phyloP scores from a whole-genome alignment of 257 asterid genomes.

The Handroanthus guayacan region DNA sequence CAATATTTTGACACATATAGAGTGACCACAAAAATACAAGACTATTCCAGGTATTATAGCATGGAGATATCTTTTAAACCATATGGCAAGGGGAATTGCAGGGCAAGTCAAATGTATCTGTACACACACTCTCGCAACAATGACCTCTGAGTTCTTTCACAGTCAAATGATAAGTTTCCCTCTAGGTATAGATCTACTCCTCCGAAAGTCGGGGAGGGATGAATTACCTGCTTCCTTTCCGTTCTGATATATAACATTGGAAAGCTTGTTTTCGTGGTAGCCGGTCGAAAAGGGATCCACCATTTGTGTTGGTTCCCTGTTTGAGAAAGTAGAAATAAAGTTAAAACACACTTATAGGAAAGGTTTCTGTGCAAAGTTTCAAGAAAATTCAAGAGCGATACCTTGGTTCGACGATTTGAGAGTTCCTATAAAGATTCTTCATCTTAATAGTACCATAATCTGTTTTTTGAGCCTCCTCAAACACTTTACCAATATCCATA shows the following conservation, averaged over 20 bases:
- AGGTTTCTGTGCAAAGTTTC: neutral
- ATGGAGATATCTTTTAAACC: slow-evolving; percentile 19
- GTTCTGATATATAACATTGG: slow-evolving; percentile 32
- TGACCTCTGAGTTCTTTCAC: slow-evolving; percentile 30
- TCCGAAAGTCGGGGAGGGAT: slow-evolving; percentile 50
- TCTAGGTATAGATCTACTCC: slow-evolving; percentile 91
- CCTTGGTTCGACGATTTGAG: slow-evolving; percentile 89
- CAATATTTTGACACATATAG: neutral
- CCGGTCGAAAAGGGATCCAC: slow-evolving; percentile 51
- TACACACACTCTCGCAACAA: slow-evolving; percentile 43
- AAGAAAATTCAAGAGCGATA: slow-evolving; percentile 32
- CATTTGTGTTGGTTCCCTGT: slow-evolving; percentile 57
- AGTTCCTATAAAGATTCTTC: slow-evolving; percentile 61
- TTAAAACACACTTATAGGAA: neutral
- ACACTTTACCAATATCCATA: slow-evolving; percentile 40
- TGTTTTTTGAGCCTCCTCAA: slow-evolving; percentile 51
- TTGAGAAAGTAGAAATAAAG: neutral
- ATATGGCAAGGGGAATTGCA: neutral
- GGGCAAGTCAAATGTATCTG: slow-evolving; percentile 19
- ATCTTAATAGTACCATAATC: slow-evolving; percentile 52
- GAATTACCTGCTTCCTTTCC: slow-evolving; percentile 55
- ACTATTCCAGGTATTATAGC: neutral
- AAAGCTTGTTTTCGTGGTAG: slow-evolving; percentile 50
- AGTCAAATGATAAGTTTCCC: slow-evolving; percentile 68
- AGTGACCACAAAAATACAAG: slow-evolving; percentile 19